Conservation (phyloP, 1,139 yeast species). For the Geotrichum fermentans region DNA sequence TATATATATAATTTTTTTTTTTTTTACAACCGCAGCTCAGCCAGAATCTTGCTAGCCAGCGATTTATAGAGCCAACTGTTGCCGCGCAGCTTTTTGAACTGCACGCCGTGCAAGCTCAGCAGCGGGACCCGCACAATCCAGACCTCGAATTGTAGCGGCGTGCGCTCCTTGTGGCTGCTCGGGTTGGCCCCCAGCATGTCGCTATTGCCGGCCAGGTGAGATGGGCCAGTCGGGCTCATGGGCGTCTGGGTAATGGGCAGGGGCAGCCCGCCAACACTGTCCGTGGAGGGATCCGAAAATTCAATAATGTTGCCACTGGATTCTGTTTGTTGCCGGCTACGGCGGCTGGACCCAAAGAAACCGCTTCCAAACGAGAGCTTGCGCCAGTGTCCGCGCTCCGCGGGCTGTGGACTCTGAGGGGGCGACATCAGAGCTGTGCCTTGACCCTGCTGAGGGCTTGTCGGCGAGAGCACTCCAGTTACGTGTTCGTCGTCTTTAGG, state of each 20-base stretch:
- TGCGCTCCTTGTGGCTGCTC: slow-evolving; percentile 24
- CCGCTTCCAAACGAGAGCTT: slow-evolving; percentile 36
- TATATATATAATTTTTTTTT: too few species aligned
- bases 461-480: background rate
- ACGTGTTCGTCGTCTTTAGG: slow-evolving; percentile 15
- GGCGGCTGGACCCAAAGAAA: slow-evolving; percentile 23
- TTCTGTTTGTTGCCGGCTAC: slow-evolving; percentile 26
- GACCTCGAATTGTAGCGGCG: slow-evolving; percentile 81
- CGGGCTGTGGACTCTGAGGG: background rate
- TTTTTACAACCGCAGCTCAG: slow-evolving; percentile 60
- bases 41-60: slow-evolving; percentile 77
- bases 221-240: slow-evolving; percentile 10
- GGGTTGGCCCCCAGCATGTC: slow-evolving; percentile 16
- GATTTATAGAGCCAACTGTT: slow-evolving; percentile 94
- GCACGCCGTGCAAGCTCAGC: slow-evolving; percentile 90
- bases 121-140: slow-evolving; percentile 90
- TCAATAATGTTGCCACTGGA: slow-evolving; percentile 25
- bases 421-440: slow-evolving; percentile 14
- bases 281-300: slow-evolving; percentile 34
- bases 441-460: background rate
- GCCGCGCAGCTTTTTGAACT: slow-evolving; percentile 87
- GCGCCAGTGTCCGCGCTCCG: slow-evolving; percentile 34
- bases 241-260: background rate
- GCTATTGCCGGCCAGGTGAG: slow-evolving; percentile 13
- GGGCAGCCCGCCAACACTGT: slow-evolving; percentile 26